Evolutionary conservation across 352 stramenopile genomes (phyloP), one percentile per base, ranked within the genome.

Genomic region (Plasmopara viticola): DNA sequence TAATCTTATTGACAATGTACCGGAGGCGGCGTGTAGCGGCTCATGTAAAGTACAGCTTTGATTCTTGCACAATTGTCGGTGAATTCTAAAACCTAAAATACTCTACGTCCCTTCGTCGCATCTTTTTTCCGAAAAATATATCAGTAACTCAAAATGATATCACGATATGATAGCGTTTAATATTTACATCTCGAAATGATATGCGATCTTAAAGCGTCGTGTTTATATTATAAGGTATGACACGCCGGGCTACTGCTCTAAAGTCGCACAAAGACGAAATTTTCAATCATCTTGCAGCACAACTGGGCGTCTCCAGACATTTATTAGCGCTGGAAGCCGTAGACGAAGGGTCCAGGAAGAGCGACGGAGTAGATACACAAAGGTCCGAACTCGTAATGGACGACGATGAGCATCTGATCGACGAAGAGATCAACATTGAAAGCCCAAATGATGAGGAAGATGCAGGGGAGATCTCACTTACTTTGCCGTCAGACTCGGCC

Each of bases 221-320:
- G 9, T 47, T 33, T 14, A 25, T 31, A 9, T 45, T n/a, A 35
- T 12, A 5, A 35, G 31, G 31, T 35, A 35, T 35, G 31, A 35
- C 31, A 35, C 31, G 31, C 31, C 31, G 31, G 7, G 31, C 7
- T 12, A 40, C 34, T 41, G 44, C 7, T 31, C 48, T 44, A 33
- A 47, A 12, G 14, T n/a, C 49, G 6, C 31, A 48, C 20, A 64
- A 70, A 51, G 55, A 71, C 10, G 49, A 59, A 17, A 53, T 62
- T 20, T 72, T 86, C 20, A 70, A 62, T 2, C 72, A 68, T 6
- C 57, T 85, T 9, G 74, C 77, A 48, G 70, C 58, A 1, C 72
- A 83, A 41, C 40, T 87, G n/a, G 77, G 77, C n/a, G 60, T 87
- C 18, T 72, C 72, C 15, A 58, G 48, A 51, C 63, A 74, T 31